Base-by-base conservation (phyloP, 345 rosid genomes). In the Corchorus capsularis region DNA sequence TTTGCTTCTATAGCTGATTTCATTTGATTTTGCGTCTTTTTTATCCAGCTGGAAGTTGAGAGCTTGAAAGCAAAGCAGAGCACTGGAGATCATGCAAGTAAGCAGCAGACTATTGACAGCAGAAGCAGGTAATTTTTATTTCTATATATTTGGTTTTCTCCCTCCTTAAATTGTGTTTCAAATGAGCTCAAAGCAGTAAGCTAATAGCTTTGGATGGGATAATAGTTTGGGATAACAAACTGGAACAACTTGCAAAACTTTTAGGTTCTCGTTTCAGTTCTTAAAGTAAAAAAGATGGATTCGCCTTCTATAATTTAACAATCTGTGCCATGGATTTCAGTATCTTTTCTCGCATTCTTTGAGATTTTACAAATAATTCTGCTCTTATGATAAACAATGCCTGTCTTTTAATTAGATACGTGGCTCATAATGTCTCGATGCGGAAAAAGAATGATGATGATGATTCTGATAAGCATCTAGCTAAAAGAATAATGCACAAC, bases 391-490 rank as follows among this genome's bases (percentile, higher is more conserved):
- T 59, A 16, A 49, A 47, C 49, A 39, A 19, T 55, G 35, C 22
- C 46, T 55, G 14, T 68, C 20, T 66, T 79, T 72, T 57, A 19
- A 77, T 17, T 74, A 89, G 93, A 73, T 49, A 84, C 83, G 82
- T 82, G 50, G 47, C 79, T 59, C 84, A 85, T 64, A 91, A 84
- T 81, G 13, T 66, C 43, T 86, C 90, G 19, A 73, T 80, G 37
- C 80, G 74, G 62, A 87, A 79, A 71, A 85, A 77, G 86, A 86
- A 86, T 43, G 81, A 82, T 47, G 93, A 92, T 22, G 98, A 91
- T 41, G 89, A 92, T 77, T 87, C 91, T 13, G 98, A 93, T 86
- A 82, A 57, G 87, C 88, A 91, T 84, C 77, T 93, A 75, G 98
- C 97, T 41, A 84, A 76, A 72, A 91, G 82, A 75, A 93, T 96